Evolutionary conservation across 108 stramenopile genomes (phyloP).

Genomic region (Discostella pseudostelligera): DNA sequence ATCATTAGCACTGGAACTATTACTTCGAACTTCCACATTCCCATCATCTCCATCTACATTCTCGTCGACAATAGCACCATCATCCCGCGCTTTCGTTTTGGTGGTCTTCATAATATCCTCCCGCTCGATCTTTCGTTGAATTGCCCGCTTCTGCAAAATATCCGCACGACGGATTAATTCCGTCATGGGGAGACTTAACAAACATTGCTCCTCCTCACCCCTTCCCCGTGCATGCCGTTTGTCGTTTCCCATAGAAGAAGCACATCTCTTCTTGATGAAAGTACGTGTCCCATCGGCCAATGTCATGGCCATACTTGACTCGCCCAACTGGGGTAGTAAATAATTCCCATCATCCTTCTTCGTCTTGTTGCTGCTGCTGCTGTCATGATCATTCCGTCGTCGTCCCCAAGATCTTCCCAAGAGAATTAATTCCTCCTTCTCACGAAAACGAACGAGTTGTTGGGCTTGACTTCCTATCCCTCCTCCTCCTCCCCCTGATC

Average conservation of each 20-base stretch:
- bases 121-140: slow-evolving; percentile 39
- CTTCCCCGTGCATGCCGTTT: not conserved
- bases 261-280: slow-evolving; percentile 33
- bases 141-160: slow-evolving; percentile 37
- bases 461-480: slow-evolving; percentile 8
- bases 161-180: slow-evolving; percentile 53
- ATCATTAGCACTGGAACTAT: not conserved
- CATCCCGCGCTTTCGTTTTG: slow-evolving; percentile 5
- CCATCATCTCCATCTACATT: slow-evolving; percentile 24
- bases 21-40: not conserved
- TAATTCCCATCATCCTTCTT: slow-evolving; percentile 1
- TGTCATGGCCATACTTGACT: slow-evolving; percentile 35
- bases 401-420: slow-evolving; percentile 42
- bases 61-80: slow-evolving; percentile 7
- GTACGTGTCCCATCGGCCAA: slow-evolving; percentile 32
- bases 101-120: slow-evolving; percentile 14
- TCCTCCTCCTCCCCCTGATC: not conserved
- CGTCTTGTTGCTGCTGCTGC: not conserved
- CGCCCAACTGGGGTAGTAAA: slow-evolving; percentile 20
- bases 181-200: slow-evolving; percentile 45
- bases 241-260: not conserved
- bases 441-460: slow-evolving; percentile 32
- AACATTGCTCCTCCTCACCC: slow-evolving; percentile 15
- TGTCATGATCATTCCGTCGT: not conserved
- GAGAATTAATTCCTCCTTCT: slow-evolving; percentile 10